A percentile compares a stretch with the other conserved stretches of the same genome.
Evolutionary conservation across 352 stramenopile species (phyloP).

Genomic region (Pythium aquatile): DNA sequence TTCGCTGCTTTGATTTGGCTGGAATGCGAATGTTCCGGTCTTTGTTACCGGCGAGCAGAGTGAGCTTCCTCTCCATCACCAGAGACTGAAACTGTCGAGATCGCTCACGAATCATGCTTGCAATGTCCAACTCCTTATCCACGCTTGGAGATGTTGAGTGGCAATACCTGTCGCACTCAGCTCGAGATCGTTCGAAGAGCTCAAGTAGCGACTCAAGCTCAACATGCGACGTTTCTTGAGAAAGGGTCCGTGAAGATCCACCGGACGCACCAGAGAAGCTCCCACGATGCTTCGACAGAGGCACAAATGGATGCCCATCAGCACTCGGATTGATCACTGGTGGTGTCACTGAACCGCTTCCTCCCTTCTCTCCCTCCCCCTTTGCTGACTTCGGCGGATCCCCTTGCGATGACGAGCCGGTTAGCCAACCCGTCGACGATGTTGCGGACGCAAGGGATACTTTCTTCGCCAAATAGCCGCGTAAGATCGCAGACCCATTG

Average conservation of each 20-base stretch:
- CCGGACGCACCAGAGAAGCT: conserved; percentile 13
- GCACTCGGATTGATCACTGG: conserved; percentile 6
- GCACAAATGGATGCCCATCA: conserved; percentile 11
- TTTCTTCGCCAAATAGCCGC: conserved; percentile 46
- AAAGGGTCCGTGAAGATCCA: background rate
- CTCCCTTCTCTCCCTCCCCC: conserved; percentile 6
- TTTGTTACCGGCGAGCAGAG: conserved; percentile 60
- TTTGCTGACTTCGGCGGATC: conserved; percentile 6
- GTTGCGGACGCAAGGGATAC: conserved; percentile 19
- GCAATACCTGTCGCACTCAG: conserved; percentile 72
- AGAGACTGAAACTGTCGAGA: conserved; percentile 64
- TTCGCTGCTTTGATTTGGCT: conserved; percentile 70
- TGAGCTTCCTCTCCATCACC: conserved; percentile 66
- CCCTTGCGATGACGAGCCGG: conserved; percentile 1
- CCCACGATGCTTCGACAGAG: conserved; percentile 17
- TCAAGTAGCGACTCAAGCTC: conserved; percentile 61
- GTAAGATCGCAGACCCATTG: conserved; percentile 37
- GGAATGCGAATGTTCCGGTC: conserved; percentile 79
- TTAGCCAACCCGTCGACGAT: conserved; percentile 20
- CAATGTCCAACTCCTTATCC: conserved; percentile 82
- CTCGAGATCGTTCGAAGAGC: conserved; percentile 61
- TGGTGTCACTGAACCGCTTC: conserved; percentile 23
- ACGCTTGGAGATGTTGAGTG: conserved; percentile 52
- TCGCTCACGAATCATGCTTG: conserved; percentile 73
- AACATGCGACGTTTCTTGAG: background rate